phyloP scores from a whole-genome alignment of 192 early-diverging fungal species.

The Coemansia sp. region DNA sequence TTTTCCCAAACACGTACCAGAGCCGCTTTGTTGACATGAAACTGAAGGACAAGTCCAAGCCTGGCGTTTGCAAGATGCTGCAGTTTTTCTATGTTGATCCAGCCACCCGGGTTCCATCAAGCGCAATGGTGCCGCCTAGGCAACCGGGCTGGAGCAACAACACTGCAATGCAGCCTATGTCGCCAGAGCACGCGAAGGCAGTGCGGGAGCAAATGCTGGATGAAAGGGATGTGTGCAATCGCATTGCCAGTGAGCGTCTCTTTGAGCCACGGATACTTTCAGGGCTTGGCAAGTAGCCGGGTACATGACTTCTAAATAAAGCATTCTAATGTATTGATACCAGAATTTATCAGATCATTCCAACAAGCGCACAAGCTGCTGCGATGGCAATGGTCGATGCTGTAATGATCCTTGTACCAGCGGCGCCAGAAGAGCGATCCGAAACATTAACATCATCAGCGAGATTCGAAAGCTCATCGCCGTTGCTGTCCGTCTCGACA shows the following conservation, averaged over 20 bases:
- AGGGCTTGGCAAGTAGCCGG: neutral
- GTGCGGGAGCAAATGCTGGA: neutral
- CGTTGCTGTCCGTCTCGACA: neutral
- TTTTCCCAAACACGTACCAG: slow-evolving; percentile 72
- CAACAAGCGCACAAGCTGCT: neutral
- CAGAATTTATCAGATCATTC: neutral
- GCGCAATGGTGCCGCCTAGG: slow-evolving; percentile 63
- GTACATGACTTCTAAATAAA: too few species aligned
- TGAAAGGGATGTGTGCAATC: neutral
- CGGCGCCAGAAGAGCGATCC: neutral
- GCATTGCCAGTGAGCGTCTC: neutral
- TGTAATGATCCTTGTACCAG: neutral
- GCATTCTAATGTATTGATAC: too few species aligned
- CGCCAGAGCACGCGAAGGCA: neutral
- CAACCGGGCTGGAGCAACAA: slow-evolving; percentile 49
- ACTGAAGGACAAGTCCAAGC: slow-evolving; percentile 57
- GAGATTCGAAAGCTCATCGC: neutral
- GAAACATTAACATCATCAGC: neutral
- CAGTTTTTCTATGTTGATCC: slow-evolving; percentile 71
- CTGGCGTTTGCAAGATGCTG: slow-evolving; percentile 67
- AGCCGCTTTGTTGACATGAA: slow-evolving; percentile 62
- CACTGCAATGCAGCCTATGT: neutral
- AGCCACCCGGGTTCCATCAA: slow-evolving; percentile 47
- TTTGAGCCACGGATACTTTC: neutral
- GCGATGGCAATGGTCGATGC: neutral